Evolutionary conservation across 192 early-diverging fungal genomes (phyloP), one percentile per base, ranked within the genome.

Genomic region (Kappamyces sp.): DNA sequence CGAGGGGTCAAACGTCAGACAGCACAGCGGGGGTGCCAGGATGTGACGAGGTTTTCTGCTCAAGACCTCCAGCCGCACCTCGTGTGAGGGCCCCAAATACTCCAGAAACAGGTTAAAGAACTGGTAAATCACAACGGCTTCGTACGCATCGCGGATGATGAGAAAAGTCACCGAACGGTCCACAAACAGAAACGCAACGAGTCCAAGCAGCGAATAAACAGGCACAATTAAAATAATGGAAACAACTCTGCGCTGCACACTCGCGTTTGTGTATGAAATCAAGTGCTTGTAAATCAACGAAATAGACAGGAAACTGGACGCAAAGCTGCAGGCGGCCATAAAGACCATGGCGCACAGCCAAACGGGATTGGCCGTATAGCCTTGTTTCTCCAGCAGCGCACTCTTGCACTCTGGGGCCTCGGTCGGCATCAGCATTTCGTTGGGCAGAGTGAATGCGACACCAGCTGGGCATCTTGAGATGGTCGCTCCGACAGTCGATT

Each of bases 171-270:
- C 74, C 5, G 79, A 72, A 46, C 78, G 62, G 34, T 67, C 63
- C 43, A 83, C 77, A 63, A 81, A 84, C 35, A 73, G 65, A 66
- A 84, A 87, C 50, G 79, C 69, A 57, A 86, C 69, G 40, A 70
- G 76, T 5, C 78, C 76, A 30, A 86, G 74, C 29, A 86, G 67
- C 53, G 83, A 64, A 64, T 87, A 87, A 38, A 85, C 72, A 0
- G 86, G 84, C 50, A 86, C 74, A 71, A 87, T 84, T 31, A 85
- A 73, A 11, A 82, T 61, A 37, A 87, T 80, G 47, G 81, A 78
- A 49, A 84, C 37, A 22, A 62, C 51, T 9, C 5, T 8, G 9
- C 33, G 5, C 14, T 62, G 61, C 4, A 62, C 38, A 5, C 12
- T 31, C 39, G 61, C 4, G 43, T 6, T 33, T 2, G 22, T 29